These are phyloP conservation scores for Persicaria maculosa DNA, from an alignment of 148 eudicot genomes.

Conservation along the genomic window DNA sequence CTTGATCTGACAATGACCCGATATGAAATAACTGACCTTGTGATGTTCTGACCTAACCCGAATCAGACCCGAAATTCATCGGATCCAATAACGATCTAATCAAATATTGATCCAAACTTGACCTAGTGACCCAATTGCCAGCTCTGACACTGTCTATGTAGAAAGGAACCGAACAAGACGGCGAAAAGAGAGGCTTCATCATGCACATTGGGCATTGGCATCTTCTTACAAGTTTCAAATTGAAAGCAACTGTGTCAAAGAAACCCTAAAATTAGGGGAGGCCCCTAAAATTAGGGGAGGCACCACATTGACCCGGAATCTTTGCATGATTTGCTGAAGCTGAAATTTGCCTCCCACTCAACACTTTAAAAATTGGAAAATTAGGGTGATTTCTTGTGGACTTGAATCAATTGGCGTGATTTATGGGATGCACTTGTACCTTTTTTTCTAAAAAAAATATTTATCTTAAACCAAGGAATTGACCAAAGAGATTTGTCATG, in stretches of 20 bases:
- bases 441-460: neutral
- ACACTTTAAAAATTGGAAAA: neutral
- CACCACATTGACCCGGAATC: neutral
- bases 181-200: neutral
- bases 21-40: too few relatives aligned
- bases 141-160: too few relatives aligned
- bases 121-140: too few relatives aligned
- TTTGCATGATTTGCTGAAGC: neutral
- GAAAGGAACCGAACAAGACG: too few relatives aligned
- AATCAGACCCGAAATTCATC: too few relatives aligned
- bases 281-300: neutral
- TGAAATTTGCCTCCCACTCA: neutral
- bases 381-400: constrained; percentile 6
- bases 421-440: neutral
- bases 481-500: neutral
- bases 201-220: neutral
- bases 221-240: neutral
- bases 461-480: neutral
- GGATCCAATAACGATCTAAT: too few relatives aligned
- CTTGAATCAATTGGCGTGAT: neutral
- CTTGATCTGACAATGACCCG: too few relatives aligned
- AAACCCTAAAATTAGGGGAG: constrained; percentile 2
- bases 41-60: too few relatives aligned
- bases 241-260: neutral
- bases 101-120: too few relatives aligned